Evolutionary conservation across 805 yeast species (phyloP), one percentile per base, ranked within the genome.

Genomic region (Saccharomycopsis selenospora): DNA sequence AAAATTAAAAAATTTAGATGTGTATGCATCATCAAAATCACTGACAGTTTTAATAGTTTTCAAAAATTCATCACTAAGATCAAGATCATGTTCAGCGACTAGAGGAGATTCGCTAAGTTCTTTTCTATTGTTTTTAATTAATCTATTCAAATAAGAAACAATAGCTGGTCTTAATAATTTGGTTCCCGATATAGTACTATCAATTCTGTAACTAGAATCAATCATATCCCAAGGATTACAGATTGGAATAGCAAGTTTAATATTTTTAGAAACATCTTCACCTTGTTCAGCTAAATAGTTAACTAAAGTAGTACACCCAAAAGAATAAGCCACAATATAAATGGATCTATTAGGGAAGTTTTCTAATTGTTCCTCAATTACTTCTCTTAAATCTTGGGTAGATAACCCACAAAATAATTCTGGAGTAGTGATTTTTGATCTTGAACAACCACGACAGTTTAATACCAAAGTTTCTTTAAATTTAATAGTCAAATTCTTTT

Each of bases 181-280:
- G 33, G 59, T 61, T 4, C 79, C 75, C 56, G 69, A 57, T 36
- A 61, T 62, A 28, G 71, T 63, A 4, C 53, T 49, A 3, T 64
- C 55, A 46, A 80, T 61, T 40, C 72, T 75, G 41, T 66, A 59
- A n/a, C 72, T 67, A 5, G 83, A 71, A 51, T 73, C 79, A 13
- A 73, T 63, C 59, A 85, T 68, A 61, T 84, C 86, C 90, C 90
- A 85, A 7, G 91, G 91, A 20, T 80, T 68, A 13, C 83, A 81
- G 57, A 84, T 64, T 7, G 78, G 64, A 11, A 76, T 70, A 3
- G 87, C 82, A 4, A 82, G 80, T 45, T 75, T 65, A 23, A 53
- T 36, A 23, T 47, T 44, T 3, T 26, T 17, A 3, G 47, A 40
- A 20, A 17, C 24, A 14, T 36, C 14, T 1, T 73, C 76, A 3